Conservation (phyloP, 805 yeast species). For the Schwanniomyces occidentalis region DNA sequence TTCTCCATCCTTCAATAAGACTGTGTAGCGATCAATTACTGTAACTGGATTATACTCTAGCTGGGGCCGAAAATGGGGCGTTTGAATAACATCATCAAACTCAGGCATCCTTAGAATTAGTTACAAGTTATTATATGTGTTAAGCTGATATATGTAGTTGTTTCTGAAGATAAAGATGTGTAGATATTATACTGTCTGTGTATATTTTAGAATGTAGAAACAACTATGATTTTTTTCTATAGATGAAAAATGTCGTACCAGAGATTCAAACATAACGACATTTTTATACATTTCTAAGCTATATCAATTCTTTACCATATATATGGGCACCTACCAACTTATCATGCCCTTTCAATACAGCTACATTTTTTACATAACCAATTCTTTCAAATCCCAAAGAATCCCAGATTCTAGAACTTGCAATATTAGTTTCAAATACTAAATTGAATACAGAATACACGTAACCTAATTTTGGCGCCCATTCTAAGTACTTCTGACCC, state of each 20-base stretch:
- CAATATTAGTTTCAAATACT: conserved; percentile 79
- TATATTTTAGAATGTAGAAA: conserved; percentile 26
- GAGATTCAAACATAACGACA: neutral
- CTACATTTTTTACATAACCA: conserved; percentile 76
- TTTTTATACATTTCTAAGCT: neutral
- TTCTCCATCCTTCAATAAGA: conserved; percentile 80
- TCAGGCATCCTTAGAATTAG: conserved; percentile 50
- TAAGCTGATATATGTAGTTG: no score
- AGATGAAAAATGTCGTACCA: conserved; percentile 3
- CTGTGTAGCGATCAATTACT: conserved; percentile 65
- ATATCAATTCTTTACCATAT: conserved; percentile 62
- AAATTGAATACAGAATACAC: conserved; percentile 82
- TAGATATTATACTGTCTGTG: conserved; percentile 33
- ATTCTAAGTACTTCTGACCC: conserved; percentile 63
- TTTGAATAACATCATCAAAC: conserved; percentile 50
- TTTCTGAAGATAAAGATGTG: conserved; percentile 15
- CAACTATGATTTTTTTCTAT: conserved; percentile 1
- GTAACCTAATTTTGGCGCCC: conserved; percentile 81
- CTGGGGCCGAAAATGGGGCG: conserved; percentile 46
- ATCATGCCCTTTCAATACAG: conserved; percentile 61
- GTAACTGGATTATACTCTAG: conserved; percentile 36
- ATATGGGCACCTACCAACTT: conserved; percentile 74
- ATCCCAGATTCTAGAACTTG: conserved; percentile 82
- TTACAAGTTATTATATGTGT: no score
- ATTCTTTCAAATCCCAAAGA: conserved; percentile 74